Conservation (phyloP, 2,329 filamentous ascomycete species). For the Helotiales sp. region DNA sequence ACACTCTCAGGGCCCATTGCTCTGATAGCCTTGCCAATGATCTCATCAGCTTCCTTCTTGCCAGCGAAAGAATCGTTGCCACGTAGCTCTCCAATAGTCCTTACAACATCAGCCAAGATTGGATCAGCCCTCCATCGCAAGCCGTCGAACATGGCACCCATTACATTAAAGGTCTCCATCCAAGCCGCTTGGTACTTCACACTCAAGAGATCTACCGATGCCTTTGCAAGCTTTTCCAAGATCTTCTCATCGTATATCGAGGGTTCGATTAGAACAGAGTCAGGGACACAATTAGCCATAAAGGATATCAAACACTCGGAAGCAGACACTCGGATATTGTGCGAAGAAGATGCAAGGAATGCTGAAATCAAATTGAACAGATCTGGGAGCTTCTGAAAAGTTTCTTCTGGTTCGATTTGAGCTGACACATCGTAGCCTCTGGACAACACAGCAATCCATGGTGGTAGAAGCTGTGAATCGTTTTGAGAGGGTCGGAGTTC, state of each 20-base stretch:
- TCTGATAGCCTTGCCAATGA: conserved; percentile 82
- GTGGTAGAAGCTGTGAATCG: conserved; percentile 90
- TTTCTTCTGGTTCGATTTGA: conserved; percentile 85
- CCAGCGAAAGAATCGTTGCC: conserved; percentile 85
- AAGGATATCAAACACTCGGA: conserved; percentile 95
- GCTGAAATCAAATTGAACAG: conserved; percentile 77
- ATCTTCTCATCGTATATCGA: conserved; percentile 92
- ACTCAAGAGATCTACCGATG: conserved; percentile 72
- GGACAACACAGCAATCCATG: conserved; percentile 95
- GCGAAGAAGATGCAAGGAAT: conserved; percentile 83
- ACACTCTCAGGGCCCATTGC: conserved; percentile 89
- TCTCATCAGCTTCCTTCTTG: conserved; percentile 91
- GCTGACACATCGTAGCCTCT: conserved; percentile 92
- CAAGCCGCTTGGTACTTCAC: conserved; percentile 93
- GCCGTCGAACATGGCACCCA: conserved; percentile 83
- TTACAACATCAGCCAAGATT: conserved; percentile 73
- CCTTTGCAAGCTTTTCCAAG: conserved; percentile 76
- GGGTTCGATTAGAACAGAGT: conserved; percentile 79
- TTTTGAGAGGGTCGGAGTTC: conserved; percentile 90
- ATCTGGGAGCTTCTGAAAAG: conserved; percentile 85
- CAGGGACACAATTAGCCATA: conserved; percentile 84
- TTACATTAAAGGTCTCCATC: conserved; percentile 89
- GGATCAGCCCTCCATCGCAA: conserved; percentile 83
- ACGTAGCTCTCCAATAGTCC: conserved; percentile 81
- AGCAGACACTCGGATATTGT: conserved; percentile 91